Base-by-base conservation (phyloP, 805 yeast genomes). In the Phaffomyces antillensis region DNA sequence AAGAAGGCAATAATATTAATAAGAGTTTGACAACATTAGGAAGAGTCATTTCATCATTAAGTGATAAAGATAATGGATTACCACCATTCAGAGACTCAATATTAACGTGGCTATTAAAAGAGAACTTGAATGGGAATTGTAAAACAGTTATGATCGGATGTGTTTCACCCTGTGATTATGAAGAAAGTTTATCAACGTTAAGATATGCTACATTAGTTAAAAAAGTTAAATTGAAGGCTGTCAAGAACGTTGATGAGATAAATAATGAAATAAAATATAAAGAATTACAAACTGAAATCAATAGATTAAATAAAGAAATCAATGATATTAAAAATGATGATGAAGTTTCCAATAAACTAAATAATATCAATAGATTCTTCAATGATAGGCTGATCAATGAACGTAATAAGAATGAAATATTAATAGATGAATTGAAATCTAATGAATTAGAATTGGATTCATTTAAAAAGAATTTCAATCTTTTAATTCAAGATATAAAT, bases 71-170 rank as follows among this genome's bases (percentile, higher is more conserved):
- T 16, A 50, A 62, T 1, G 51, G 55, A 25, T 63, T 59, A 17
- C 61, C 64, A 7, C 58, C 66, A 15, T 49, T 48, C 30, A 68
- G 95, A 50, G 95, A 86, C 52, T 84, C 95, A 0, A 69, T 73
- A 0, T 65, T 86, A 43, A 86, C 95, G 0, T 83, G 90, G 77
- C 65, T 86, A 3, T 66, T 86, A 50, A 81, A 81, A 55, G 91
- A 85, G 52, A 79, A 78, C 47, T 65, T 87, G 33, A 88, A 93
- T 2, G 96, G 96, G 1, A 84, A 85, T 56, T 82, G 93, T n/a
- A 85, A 83, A 56, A 89, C 95, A 0, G 82, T 83, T 2, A 79
- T 88, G 84, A 75, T 88, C n/a, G 93, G 93, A 18, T 87, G 95
- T 59, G 71, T 88, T 0, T 80, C 95, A 0, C 95, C 95, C 0